phyloP scores from a whole-genome alignment of 2,329 filamentous ascomycete genomes.

The Venturia oleaginea region DNA sequence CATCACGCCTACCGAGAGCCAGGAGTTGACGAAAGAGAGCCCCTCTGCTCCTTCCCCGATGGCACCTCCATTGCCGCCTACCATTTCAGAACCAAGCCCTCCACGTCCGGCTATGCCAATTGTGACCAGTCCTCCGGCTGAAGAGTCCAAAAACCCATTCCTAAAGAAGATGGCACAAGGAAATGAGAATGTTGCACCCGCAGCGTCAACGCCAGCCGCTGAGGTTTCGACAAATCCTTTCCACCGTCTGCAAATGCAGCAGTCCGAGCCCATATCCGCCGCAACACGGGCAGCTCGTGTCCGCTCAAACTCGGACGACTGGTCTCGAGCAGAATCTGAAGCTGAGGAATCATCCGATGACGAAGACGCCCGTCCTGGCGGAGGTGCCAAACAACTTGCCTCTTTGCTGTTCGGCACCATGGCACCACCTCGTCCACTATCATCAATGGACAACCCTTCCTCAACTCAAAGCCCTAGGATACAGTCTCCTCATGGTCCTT shows the following conservation, averaged over 20 bases:
- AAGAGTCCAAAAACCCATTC: conserved; percentile 85
- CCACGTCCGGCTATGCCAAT: conserved; percentile 32
- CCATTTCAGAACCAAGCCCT: conserved; percentile 42
- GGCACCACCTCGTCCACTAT: conserved; percentile 82
- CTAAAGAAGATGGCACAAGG: conserved; percentile 78
- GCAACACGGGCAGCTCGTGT: conserved; percentile 42
- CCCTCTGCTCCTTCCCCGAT: conserved; percentile 41
- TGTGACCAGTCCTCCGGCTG: conserved; percentile 44
- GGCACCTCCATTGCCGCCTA: conserved; percentile 26
- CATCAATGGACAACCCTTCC: conserved; percentile 65
- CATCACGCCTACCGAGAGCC: conserved; percentile 53
- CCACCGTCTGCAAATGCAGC: conserved; percentile 68
- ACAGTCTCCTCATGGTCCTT: conserved; percentile 32
- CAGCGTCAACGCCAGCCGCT: conserved; percentile 35
- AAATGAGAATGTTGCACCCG: conserved; percentile 29
- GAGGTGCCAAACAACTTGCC: conserved; percentile 81
- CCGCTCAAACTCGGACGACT: conserved; percentile 59
- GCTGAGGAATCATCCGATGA: conserved; percentile 60
- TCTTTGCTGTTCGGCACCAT: conserved; percentile 96
- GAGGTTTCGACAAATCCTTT: conserved; percentile 89
- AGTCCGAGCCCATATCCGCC: conserved; percentile 36
- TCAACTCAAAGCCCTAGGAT: conserved; percentile 34
- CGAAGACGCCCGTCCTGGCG: conserved; percentile 69
- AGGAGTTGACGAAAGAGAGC: conserved; percentile 38
- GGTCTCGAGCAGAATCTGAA: conserved; percentile 70